Percentiles rank a stretch among this genome's conserved stretches.
Conservation (phyloP, 345 rosid species). For the Eucalyptus sp. region DNA sequence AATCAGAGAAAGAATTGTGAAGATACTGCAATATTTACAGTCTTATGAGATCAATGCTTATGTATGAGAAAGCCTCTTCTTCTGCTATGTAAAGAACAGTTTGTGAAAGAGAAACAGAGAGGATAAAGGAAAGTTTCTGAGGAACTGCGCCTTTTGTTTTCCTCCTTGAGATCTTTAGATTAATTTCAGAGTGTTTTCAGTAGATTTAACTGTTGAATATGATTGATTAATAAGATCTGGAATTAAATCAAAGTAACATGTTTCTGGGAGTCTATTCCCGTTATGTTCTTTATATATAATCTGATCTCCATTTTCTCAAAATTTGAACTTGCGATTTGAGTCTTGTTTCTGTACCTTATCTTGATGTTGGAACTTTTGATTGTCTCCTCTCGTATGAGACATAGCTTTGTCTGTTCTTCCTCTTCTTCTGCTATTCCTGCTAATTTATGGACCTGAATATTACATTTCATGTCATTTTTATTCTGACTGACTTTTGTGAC, state of each 20-base stretch:
- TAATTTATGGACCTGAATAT: neutral
- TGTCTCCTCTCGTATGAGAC: neutral
- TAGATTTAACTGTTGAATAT: neutral
- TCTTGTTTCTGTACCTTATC: neutral
- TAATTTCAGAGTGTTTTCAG: neutral
- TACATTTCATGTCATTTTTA: neutral
- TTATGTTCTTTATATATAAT: neutral
- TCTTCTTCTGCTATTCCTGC: neutral
- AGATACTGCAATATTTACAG: neutral
- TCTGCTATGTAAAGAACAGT: neutral
- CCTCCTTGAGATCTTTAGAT: neutral
- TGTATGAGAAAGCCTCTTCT: neutral
- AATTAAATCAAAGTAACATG: neutral
- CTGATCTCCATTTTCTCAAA: neutral
- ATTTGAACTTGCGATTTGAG: neutral
- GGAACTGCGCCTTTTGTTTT: neutral
- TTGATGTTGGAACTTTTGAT: neutral
- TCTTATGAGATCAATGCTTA: neutral
- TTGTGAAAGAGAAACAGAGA: neutral
- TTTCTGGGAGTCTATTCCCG: neutral
- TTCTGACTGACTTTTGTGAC: neutral
- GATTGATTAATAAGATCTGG: neutral
- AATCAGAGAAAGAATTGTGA: neutral
- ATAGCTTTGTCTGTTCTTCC: neutral
- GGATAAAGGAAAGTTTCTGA: neutral